Percentiles rank a stretch among this genome's conserved stretches.
Conservation (phyloP, 1,139 yeast species). For the Geotrichum phurueaensis region DNA sequence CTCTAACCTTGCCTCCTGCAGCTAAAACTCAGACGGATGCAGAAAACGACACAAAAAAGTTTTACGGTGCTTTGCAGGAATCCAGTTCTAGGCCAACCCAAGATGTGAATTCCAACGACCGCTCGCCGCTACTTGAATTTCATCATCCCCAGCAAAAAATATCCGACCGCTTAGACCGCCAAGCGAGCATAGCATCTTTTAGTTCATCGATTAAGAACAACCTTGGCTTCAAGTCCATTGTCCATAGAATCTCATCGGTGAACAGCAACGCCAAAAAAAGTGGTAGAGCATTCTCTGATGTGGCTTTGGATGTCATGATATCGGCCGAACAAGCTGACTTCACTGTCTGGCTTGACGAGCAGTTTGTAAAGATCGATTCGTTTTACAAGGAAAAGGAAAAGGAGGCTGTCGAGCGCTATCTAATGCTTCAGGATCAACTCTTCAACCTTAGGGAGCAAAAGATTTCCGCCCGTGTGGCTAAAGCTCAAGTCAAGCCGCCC, state of each 20-base stretch:
- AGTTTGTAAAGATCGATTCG: constrained; percentile 52
- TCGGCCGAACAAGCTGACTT: constrained; percentile 42
- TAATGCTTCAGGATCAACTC: constrained; percentile 62
- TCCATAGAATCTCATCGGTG: constrained; percentile 8
- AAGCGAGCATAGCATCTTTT: constrained; percentile 7
- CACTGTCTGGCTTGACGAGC: constrained; percentile 53
- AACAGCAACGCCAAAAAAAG: not conserved
- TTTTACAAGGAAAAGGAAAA: constrained; percentile 59
- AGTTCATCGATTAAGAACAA: not conserved
- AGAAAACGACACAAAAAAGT: not conserved
- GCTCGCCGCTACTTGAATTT: constrained; percentile 30
- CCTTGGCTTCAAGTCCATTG: constrained; percentile 3
- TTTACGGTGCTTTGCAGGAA: constrained; percentile 9
- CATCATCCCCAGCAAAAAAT: not conserved
- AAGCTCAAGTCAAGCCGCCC: constrained; percentile 20
- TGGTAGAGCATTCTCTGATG: constrained; percentile 4
- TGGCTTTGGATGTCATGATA: constrained; percentile 16
- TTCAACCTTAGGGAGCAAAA: constrained; percentile 57
- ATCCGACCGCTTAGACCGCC: constrained; percentile 1
- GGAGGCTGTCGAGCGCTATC: constrained; percentile 54
- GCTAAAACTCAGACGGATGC: constrained; percentile 18
- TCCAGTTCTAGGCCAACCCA: constrained; percentile 12
- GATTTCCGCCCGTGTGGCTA: constrained; percentile 6
- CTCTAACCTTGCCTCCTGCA: constrained; percentile 30
- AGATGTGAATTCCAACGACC: constrained; percentile 24